Evolutionary conservation across 495 filamentous ascomycete genomes (phyloP), one percentile per base, ranked within the genome.

Genomic region (Hamigera avellanea): DNA sequence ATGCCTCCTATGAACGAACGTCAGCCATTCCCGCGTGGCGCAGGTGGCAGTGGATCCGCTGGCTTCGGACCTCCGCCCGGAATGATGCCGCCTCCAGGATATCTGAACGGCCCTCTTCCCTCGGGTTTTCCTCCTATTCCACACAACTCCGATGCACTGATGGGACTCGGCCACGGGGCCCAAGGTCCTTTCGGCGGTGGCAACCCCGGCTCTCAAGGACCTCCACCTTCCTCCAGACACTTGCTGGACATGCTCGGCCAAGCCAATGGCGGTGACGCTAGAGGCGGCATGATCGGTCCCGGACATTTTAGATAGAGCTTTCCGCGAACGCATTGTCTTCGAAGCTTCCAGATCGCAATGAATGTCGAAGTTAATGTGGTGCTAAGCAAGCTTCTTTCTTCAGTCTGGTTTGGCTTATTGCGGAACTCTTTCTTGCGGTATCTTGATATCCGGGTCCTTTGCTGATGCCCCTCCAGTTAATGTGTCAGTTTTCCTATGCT

Each of bases 21-120:
- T 14, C 62, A 60, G 36, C 50, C 45, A 32, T 66, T 62, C 36
- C 61, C 61, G 19, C 59, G 62, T 37, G 66, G 55, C 19, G 26
- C 39, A 13, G 37, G 35, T 26, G 48, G 41, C n/a, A 36, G 30
- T 36, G 40, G 41, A 35, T 25, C 49, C 2, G 40, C 35, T 13
- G 48, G 30, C 6, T 51, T 53, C 33, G 46, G 41, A 9, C 62
- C 54, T 38, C 64, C 61, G 17, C 67, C 61, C 1, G 67, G 66
- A 25, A 69, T 71, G 64, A 62, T 66, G 49, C 68, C 64, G 12
- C 68, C 66, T 23, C 68, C 68, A 1, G 69, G 67, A 14, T 73
- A 66, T 30, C 43, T 57, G 44, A 62, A 59, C 34, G 61, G 53
- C 1, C 63, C 59, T 25, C 59, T 57, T 1, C 67, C 64, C 10